Conservation (phyloP, 768 basidiomycete genomes). For the Suillus subluteus region DNA sequence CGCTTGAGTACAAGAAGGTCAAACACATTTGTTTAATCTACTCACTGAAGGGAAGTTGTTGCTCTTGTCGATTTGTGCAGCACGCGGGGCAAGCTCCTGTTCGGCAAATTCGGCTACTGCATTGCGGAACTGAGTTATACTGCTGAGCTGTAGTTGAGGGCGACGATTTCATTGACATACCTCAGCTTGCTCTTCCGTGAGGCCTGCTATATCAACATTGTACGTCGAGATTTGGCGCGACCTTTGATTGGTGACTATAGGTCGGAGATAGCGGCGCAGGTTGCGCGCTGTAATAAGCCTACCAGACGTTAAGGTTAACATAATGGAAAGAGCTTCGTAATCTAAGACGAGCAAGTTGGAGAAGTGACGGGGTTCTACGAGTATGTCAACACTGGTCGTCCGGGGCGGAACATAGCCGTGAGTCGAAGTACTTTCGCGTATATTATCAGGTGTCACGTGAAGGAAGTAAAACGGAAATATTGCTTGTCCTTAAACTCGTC, state of each 20-base stretch:
- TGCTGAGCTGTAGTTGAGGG: not conserved
- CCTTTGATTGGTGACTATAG: not conserved
- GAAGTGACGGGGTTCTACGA: not conserved
- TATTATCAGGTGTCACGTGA: not conserved
- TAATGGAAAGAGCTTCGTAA: not conserved
- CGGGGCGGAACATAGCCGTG: slow-evolving; percentile 1
- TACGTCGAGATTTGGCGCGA: slow-evolving; percentile 58
- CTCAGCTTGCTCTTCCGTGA: slow-evolving; percentile 81
- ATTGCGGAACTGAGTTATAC: slow-evolving; percentile 67
- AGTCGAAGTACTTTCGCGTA: not conserved
- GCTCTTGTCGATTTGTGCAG: slow-evolving; percentile 76
- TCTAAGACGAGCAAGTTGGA: not conserved
- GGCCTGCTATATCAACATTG: slow-evolving; percentile 71
- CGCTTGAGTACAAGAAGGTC: slow-evolving; percentile 14
- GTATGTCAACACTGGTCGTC: not conserved
- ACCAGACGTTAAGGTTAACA: not conserved
- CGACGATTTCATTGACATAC: slow-evolving; percentile 41
- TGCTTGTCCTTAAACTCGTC: not conserved
- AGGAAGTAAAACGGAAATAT: not conserved
- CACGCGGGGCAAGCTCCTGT: slow-evolving; percentile 82
- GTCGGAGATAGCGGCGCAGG: not conserved
- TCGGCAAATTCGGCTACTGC: slow-evolving; percentile 80
- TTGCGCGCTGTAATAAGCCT: not conserved
- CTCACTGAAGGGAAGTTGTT: slow-evolving; percentile 81
- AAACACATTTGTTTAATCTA: slow-evolving; percentile 1